A percentile compares a stretch with the other conserved stretches of the same genome.
Conservation (phyloP, 2,329 filamentous ascomycete genomes). For the Trichoderma sp. region DNA sequence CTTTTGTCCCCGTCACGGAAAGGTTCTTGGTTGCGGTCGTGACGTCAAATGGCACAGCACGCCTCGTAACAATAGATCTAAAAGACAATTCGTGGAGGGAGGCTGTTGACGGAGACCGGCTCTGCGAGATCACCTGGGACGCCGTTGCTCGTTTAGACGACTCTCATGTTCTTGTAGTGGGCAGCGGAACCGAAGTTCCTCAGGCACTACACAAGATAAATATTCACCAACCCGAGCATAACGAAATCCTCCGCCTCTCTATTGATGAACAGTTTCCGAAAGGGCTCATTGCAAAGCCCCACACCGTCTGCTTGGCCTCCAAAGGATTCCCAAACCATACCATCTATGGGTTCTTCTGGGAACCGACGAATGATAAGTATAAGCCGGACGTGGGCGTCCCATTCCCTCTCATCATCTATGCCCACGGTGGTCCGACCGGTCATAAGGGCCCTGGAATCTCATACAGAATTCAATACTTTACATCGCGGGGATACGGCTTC, state of each 20-base stretch:
- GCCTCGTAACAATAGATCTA: slow-evolving; percentile 41
- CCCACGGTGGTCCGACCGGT: slow-evolving; percentile 53
- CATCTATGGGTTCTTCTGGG: slow-evolving; percentile 48
- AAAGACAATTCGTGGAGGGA: slow-evolving; percentile 31
- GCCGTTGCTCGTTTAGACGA: slow-evolving; percentile 37
- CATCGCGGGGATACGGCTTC: slow-evolving; percentile 52
- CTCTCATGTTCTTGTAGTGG: slow-evolving; percentile 39
- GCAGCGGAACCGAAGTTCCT: slow-evolving; percentile 33
- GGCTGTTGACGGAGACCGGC: slow-evolving; percentile 30
- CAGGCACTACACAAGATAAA: slow-evolving; percentile 38
- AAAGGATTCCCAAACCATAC: slow-evolving; percentile 30
- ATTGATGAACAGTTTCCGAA: slow-evolving; percentile 33
- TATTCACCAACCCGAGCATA: slow-evolving; percentile 26
- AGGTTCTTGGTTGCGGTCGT: slow-evolving; percentile 37
- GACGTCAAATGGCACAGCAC: slow-evolving; percentile 34
- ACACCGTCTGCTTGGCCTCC: slow-evolving; percentile 34
- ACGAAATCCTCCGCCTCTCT: slow-evolving; percentile 35
- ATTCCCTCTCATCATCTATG: slow-evolving; percentile 49
- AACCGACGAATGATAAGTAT: slow-evolving; percentile 48
- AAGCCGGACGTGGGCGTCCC: slow-evolving; percentile 35
- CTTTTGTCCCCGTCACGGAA: slow-evolving; percentile 39
- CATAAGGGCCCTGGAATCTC: slow-evolving; percentile 43
- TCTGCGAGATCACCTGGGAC: slow-evolving; percentile 37
- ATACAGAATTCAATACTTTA: slow-evolving; percentile 51
- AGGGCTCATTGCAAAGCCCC: slow-evolving; percentile 38